These are phyloP conservation scores for Trichoderma virens DNA, from an alignment of 495 filamentous ascomycete genomes.

Conservation along the genomic window DNA sequence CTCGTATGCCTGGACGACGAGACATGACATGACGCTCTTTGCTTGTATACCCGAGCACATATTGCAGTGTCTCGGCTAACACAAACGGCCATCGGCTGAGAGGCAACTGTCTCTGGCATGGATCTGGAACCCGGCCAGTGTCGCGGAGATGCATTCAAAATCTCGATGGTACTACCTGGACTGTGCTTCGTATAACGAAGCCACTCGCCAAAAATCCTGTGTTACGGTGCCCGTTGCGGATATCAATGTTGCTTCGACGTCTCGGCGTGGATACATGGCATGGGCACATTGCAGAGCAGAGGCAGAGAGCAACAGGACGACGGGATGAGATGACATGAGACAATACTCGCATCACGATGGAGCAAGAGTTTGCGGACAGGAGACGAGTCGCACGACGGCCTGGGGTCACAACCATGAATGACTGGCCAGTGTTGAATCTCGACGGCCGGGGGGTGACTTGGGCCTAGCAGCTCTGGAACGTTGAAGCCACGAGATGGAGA, in stretches of 20 bases:
- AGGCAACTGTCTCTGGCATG: background rate
- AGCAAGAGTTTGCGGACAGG: background rate
- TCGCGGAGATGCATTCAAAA: background rate
- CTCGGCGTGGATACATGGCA: background rate
- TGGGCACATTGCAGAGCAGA: background rate
- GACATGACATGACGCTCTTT: background rate
- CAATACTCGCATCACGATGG: background rate
- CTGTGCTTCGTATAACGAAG: background rate
- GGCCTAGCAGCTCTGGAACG: background rate
- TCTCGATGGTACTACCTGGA: background rate
- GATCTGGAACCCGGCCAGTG: background rate
- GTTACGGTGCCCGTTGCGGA: background rate
- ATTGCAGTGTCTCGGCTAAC: background rate
- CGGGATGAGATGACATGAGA: conserved; percentile 1
- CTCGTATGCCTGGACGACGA: background rate
- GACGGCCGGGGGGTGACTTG: background rate
- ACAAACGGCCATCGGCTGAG: background rate
- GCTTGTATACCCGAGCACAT: background rate
- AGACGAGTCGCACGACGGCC: background rate
- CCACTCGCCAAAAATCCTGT: background rate
- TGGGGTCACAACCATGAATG: background rate
- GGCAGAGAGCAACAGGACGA: background rate
- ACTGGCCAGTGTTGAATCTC: background rate
- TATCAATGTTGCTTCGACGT: background rate
- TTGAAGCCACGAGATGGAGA: background rate